A percentile compares a stretch with the other conserved stretches of the same genome.
Evolutionary conservation across 2,329 filamentous ascomycete species (phyloP).

Genomic region (Emergomyces pasteurianus): DNA sequence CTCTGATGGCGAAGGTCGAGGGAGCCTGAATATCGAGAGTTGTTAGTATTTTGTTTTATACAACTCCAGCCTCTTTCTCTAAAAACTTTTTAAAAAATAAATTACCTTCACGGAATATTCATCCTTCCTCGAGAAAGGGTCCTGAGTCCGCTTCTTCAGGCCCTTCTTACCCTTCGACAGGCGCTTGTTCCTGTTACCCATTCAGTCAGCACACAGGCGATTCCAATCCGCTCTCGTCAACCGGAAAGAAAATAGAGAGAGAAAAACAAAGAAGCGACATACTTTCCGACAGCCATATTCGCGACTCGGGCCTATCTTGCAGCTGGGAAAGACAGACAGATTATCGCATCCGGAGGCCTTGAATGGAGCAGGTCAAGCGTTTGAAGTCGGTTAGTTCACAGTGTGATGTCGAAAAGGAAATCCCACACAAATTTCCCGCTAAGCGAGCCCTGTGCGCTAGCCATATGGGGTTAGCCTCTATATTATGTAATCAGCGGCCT

Average conservation of each 20-base stretch:
- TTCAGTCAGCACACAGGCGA: conserved; percentile 1
- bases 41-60: not conserved
- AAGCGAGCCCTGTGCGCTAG: conserved; percentile 26
- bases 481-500: conserved; percentile 6
- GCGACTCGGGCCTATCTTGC: conserved; percentile 41
- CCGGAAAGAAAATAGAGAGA: conserved; percentile 4
- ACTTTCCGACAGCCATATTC: conserved; percentile 78
- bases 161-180: conserved; percentile 99
- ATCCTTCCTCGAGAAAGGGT: conserved; percentile 98
- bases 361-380: conserved; percentile 25
- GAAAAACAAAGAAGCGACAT: conserved; percentile 27
- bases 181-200: conserved; percentile 78
- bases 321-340: conserved; percentile 30
- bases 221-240: not conserved
- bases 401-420: conserved; percentile 28
- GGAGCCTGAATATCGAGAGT: conserved; percentile 52
- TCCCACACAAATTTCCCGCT: conserved; percentile 35
- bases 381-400: conserved; percentile 23
- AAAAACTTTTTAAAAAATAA: too few species aligned
- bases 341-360: conserved; percentile 29
- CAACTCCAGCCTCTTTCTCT: not conserved
- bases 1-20: conserved; percentile 87
- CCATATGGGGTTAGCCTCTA: not conserved
- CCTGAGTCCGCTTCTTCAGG: conserved; percentile 97
- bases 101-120: conserved; percentile 94